Evolutionary conservation across 768 basidiomycete genomes (phyloP).

Genomic region (Tulasnella sp.): DNA sequence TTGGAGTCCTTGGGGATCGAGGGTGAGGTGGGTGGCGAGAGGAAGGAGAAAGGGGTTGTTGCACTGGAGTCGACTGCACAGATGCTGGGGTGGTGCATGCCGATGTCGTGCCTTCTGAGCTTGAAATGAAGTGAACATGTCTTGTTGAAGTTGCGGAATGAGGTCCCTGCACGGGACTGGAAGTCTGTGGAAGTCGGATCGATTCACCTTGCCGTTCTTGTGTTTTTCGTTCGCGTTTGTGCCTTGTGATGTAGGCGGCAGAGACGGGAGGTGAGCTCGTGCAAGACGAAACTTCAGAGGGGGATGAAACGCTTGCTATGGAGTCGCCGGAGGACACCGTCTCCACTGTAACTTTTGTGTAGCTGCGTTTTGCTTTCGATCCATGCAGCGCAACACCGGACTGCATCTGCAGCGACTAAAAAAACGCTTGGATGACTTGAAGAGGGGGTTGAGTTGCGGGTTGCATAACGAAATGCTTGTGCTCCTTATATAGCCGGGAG

Average conservation of each 20-base stretch:
- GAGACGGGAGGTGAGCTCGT: background rate
- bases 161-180: background rate
- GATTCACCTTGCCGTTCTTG: background rate
- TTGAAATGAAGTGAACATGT: background rate
- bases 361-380: too few relatives aligned
- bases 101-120: background rate
- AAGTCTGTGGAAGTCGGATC: background rate
- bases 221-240: background rate
- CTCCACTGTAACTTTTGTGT: too few relatives aligned
- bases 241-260: background rate
- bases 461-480: too few relatives aligned
- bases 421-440: too few relatives aligned
- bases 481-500: too few relatives aligned
- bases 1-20: background rate
- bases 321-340: too few relatives aligned
- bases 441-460: too few relatives aligned
- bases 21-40: background rate
- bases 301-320: background rate
- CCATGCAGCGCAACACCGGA: too few relatives aligned
- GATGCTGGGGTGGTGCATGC: background rate
- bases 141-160: background rate
- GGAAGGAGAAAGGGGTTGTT: background rate
- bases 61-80: background rate
- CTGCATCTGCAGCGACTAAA: too few relatives aligned
- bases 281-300: background rate